A percentile compares a stretch with the other conserved stretches of the same genome.
These are phyloP conservation scores for Alternaria sp. DNA, from an alignment of 2,329 filamentous ascomycete species.

Conservation along the genomic window DNA sequence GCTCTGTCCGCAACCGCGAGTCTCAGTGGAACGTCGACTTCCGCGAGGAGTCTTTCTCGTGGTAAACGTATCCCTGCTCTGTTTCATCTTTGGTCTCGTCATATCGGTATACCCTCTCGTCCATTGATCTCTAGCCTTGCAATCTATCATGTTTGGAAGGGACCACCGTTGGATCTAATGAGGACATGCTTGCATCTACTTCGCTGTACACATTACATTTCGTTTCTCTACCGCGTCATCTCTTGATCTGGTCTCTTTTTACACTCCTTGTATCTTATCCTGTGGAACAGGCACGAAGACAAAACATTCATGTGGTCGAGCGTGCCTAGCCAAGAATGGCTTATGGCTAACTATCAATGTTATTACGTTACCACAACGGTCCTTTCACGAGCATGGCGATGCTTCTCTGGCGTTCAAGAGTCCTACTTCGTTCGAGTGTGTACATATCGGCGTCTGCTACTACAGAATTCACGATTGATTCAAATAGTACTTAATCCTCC, in stretches of 20 bases:
- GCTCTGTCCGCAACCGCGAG: slow-evolving; percentile 71
- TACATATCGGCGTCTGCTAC: slow-evolving; percentile 1
- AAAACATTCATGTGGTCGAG: slow-evolving; percentile 15
- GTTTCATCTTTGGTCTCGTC: slow-evolving; percentile 13
- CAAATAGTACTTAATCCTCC: neutral
- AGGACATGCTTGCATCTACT: slow-evolving; percentile 20
- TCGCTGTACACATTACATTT: slow-evolving; percentile 43
- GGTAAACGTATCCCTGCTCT: slow-evolving; percentile 50
- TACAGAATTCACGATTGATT: neutral
- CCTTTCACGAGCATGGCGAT: slow-evolving; percentile 10
- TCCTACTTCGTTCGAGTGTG: neutral
- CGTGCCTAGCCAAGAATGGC: slow-evolving; percentile 1
- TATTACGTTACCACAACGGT: slow-evolving; percentile 22
- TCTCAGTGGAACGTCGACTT: slow-evolving; percentile 75
- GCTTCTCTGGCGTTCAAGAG: slow-evolving; percentile 12
- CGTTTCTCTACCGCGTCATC: slow-evolving; percentile 27
- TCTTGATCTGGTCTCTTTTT: slow-evolving; percentile 19
- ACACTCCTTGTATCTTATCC: slow-evolving; percentile 30
- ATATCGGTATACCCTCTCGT: slow-evolving; percentile 26
- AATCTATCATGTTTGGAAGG: slow-evolving; percentile 13
- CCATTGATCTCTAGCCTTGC: slow-evolving; percentile 18
- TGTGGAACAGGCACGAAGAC: slow-evolving; percentile 23
- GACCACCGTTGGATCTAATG: slow-evolving; percentile 19
- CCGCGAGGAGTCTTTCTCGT: slow-evolving; percentile 79
- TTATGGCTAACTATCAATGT: slow-evolving; percentile 25